These are phyloP conservation scores for Podaxis sp. DNA, from an alignment of 768 basidiomycete species.

Conservation along the genomic window DNA sequence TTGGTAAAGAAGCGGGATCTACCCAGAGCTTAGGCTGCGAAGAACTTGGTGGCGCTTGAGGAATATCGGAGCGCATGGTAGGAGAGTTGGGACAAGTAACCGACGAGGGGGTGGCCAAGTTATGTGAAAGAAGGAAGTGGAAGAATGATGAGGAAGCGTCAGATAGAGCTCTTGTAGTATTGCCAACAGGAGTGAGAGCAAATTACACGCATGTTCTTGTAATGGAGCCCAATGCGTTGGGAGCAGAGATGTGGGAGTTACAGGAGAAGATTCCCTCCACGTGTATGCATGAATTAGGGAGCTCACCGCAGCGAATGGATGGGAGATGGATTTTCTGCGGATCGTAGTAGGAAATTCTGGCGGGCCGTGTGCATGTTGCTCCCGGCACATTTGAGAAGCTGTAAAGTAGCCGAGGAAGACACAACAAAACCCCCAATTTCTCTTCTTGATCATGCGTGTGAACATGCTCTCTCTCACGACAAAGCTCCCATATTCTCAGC, in stretches of 20 bases:
- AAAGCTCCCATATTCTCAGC: background rate
- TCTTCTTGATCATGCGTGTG: background rate
- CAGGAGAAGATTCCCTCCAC: background rate
- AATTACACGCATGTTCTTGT: conserved; percentile 13
- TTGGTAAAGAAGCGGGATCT: conserved; percentile 61
- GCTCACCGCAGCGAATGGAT: background rate
- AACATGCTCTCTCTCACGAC: background rate
- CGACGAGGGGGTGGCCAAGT: background rate
- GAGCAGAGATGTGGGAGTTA: conserved; percentile 13
- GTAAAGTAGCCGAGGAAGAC: conserved; percentile 5
- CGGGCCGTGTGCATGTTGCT: conserved; percentile 9
- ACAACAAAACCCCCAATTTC: background rate
- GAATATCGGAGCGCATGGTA: conserved; percentile 9
- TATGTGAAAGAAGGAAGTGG: background rate
- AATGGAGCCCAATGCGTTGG: background rate
- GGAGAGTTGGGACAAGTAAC: background rate
- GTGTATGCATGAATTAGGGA: conserved; percentile 2
- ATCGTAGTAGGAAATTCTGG: conserved; percentile 29
- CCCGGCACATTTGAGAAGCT: background rate
- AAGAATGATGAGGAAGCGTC: conserved; percentile 1
- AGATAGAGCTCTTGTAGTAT: conserved; percentile 4
- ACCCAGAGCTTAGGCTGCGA: conserved; percentile 46
- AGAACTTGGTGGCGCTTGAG: background rate
- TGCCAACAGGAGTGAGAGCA: background rate
- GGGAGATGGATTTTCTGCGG: conserved; percentile 37